A percentile compares a stretch with the other conserved stretches of the same genome.
Evolutionary conservation across 1,139 yeast genomes (phyloP).

Genomic region (Nakaseomyces glabratus): DNA sequence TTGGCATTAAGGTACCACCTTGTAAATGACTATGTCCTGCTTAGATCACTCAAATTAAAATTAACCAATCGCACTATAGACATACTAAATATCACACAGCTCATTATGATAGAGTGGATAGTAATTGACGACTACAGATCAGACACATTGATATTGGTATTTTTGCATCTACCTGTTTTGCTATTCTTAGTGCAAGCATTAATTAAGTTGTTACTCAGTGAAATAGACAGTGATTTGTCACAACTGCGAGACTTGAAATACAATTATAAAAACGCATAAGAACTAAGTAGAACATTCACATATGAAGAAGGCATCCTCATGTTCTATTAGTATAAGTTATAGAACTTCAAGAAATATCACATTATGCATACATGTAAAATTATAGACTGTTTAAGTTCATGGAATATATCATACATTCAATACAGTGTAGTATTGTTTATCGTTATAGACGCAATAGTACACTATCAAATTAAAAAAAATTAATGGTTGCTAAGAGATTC

Average conservation of each 20-base stretch:
- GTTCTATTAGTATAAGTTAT: too few relatives aligned
- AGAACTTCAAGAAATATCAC: too few relatives aligned
- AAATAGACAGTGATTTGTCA: slow-evolving; percentile 20
- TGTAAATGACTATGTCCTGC: slow-evolving; percentile 16
- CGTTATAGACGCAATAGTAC: too few relatives aligned
- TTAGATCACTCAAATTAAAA: slow-evolving; percentile 14
- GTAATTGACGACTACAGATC: slow-evolving; percentile 11
- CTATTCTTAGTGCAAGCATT: slow-evolving; percentile 18
- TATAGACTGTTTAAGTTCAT: too few relatives aligned
- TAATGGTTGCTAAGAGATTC: slow-evolving; percentile 22
- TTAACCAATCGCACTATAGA: slow-evolving; percentile 18
- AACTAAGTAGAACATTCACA: too few relatives aligned
- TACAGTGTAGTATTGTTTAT: too few relatives aligned
- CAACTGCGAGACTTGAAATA: slow-evolving; percentile 22
- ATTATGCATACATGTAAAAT: too few relatives aligned
- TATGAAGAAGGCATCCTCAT: too few relatives aligned
- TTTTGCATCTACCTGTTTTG: slow-evolving; percentile 23
- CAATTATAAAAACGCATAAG: slow-evolving; percentile 28
- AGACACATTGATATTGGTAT: slow-evolving; percentile 9
- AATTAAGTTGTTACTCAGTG: slow-evolving; percentile 19
- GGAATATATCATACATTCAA: too few relatives aligned
- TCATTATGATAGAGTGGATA: slow-evolving; percentile 23
- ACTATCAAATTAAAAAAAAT: slow-evolving; percentile 9
- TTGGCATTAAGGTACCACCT: slow-evolving; percentile 24
- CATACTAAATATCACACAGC: slow-evolving; percentile 17